Conservation (phyloP, 2,329 filamentous ascomycete species). For the Westerdykella aurantiaca region DNA sequence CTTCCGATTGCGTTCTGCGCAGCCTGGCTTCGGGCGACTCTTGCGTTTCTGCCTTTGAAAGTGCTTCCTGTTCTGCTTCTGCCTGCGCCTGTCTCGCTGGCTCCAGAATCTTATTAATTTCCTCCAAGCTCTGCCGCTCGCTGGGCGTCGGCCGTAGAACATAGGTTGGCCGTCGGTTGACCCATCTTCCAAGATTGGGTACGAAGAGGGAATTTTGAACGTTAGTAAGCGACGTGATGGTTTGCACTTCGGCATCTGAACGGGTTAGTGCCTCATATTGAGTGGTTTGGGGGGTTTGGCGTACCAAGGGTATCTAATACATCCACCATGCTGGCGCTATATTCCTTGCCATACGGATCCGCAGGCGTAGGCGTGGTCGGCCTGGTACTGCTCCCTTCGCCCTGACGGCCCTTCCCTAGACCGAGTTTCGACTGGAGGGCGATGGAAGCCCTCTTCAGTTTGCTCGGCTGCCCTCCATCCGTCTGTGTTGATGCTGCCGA, state of each 20-base stretch:
- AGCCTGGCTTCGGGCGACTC: slow-evolving; percentile 13
- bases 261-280: not conserved
- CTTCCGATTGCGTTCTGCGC: slow-evolving; percentile 19
- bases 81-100: slow-evolving; percentile 13
- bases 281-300: slow-evolving; percentile 17
- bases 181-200: slow-evolving; percentile 66
- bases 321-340: slow-evolving; percentile 59
- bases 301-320: slow-evolving; percentile 63
- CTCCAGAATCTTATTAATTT: slow-evolving; percentile 23
- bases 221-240: slow-evolving; percentile 77
- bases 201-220: slow-evolving; percentile 86
- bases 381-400: not conserved
- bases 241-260: slow-evolving; percentile 74
- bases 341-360: slow-evolving; percentile 37
- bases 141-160: slow-evolving; percentile 54
- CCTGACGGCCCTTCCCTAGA: slow-evolving; percentile 17
- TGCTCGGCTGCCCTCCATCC: slow-evolving; percentile 10
- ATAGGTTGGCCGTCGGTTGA: slow-evolving; percentile 77
- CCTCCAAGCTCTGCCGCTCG: slow-evolving; percentile 28
- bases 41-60: no score
- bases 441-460: slow-evolving; percentile 24
- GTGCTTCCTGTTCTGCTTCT: slow-evolving; percentile 14
- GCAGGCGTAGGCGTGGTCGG: not conserved
- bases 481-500: slow-evolving; percentile 4
- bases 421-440: slow-evolving; percentile 25